phyloP scores from a whole-genome alignment of 768 basidiomycete species.

The Kwoniella botswanensis region DNA sequence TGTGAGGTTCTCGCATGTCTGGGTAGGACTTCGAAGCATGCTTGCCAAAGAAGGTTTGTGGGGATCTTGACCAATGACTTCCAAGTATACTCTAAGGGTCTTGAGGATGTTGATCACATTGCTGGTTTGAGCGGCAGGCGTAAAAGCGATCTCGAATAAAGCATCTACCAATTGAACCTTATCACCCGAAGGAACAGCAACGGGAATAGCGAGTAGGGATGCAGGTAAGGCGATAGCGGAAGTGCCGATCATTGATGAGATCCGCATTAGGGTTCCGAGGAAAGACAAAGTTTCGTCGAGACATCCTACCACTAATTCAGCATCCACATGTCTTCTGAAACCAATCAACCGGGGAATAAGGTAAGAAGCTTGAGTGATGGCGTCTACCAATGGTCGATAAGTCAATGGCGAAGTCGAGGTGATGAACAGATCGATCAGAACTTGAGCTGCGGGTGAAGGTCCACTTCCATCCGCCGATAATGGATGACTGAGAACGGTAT shows the following conservation, averaged over 20 bases:
- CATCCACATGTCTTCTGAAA: slow-evolving; percentile 29
- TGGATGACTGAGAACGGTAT: slow-evolving; percentile 64
- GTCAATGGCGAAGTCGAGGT: slow-evolving; percentile 77
- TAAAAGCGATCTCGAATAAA: slow-evolving; percentile 30
- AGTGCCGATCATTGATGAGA: slow-evolving; percentile 22
- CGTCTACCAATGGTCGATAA: slow-evolving; percentile 77
- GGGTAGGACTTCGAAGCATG: slow-evolving; percentile 34
- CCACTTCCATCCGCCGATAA: slow-evolving; percentile 15
- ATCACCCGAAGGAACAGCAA: slow-evolving; percentile 20
- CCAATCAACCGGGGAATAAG: slow-evolving; percentile 66
- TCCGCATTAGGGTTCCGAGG: slow-evolving; percentile 37
- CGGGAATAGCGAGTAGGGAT: slow-evolving; percentile 24
- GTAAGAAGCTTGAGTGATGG: slow-evolving; percentile 68
- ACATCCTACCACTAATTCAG: slow-evolving; percentile 30
- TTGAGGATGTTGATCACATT: slow-evolving; percentile 29
- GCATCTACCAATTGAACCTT: slow-evolving; percentile 37
- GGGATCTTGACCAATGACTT: slow-evolving; percentile 29
- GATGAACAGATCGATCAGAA: slow-evolving; percentile 72
- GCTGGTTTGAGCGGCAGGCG: slow-evolving; percentile 23
- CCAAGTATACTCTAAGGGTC: slow-evolving; percentile 36
- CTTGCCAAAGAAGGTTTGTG: slow-evolving; percentile 44
- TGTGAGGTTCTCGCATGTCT: slow-evolving; percentile 22
- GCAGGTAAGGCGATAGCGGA: slow-evolving; percentile 34
- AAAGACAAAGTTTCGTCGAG: slow-evolving; percentile 33
- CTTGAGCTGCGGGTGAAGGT: slow-evolving; percentile 34